Evolutionary conservation across 352 stramenopile species (phyloP), one percentile per base, ranked within the genome.

Genomic region (Phytophthora ramorum): DNA sequence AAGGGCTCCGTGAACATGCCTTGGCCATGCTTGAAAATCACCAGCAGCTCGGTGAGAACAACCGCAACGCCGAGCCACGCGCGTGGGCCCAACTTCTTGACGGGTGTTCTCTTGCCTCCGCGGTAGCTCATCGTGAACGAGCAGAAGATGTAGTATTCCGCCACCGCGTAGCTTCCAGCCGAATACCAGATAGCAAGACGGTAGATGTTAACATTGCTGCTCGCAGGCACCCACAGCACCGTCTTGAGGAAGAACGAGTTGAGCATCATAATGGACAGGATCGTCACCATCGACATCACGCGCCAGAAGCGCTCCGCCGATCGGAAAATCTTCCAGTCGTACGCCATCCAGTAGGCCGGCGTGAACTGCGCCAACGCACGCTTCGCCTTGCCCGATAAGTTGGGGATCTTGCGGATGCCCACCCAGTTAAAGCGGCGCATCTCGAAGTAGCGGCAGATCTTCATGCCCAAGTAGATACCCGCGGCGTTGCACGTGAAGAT

Each of bases 171-270:
- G 66, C 85, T 95, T 24, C 88, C 89, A 37, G 87, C 85, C n/a
- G 83, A 91, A 72, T 95, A 95, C 85, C 87, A 95, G 22, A 95
- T 84, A 0, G 67, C 55, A 26, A 97, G 72, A 28, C 89, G 85
- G 52, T 85, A 91, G 10, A 95, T 79, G 58, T 97, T 97, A 28
- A 96, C 71, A 50, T 77, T 82, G 57, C 82, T 94, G 41, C 85
- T 93, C 19, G 86, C 81, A 32, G 89, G 89, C 44, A 98, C 87
- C 79, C 93, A 96, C 16, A 98, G 76, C 69, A 96, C 90, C 24
- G 92, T 96, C 81, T 97, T 96, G 52, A 98, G 85, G 81, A 98
- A 98, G 76, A 98, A 98, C 68, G 93, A 97, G 79, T 98, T 98
- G 58, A 98, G 83, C 90, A 98, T 96, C 77, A 97, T 97, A 53